These are phyloP conservation scores for Neoascochyta sp. DNA, from an alignment of 2,329 filamentous ascomycete genomes.

Conservation along the genomic window DNA sequence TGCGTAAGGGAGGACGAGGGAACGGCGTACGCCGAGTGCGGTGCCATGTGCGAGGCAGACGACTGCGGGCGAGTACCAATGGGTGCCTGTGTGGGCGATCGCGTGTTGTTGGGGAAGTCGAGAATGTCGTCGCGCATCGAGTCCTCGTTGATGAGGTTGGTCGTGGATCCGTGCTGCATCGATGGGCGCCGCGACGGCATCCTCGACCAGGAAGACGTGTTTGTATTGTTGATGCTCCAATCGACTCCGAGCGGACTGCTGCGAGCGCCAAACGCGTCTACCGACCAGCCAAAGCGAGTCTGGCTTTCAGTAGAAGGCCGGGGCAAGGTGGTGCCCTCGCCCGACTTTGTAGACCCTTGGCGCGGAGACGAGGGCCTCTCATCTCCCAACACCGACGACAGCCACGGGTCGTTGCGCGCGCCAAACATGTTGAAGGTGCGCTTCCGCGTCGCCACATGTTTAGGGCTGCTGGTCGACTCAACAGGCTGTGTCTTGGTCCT, in stretches of 20 bases:
- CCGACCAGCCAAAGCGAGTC: constrained; percentile 37
- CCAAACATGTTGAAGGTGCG: constrained; percentile 51
- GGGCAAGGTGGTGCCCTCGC: constrained; percentile 32
- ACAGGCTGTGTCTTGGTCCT: constrained; percentile 36
- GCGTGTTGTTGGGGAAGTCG: constrained; percentile 49
- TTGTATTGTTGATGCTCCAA: constrained; percentile 36
- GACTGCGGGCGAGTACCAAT: constrained; percentile 76
- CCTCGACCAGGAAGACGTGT: constrained; percentile 61
- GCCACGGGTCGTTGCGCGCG: constrained; percentile 51
- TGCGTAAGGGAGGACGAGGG: too few relatives aligned
- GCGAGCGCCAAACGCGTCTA: constrained; percentile 38
- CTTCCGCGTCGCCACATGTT: constrained; percentile 42
- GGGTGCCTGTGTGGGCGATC: constrained; percentile 56
- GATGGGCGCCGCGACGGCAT: constrained; percentile 78
- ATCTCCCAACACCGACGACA: constrained; percentile 39
- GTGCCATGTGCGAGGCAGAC: constrained; percentile 48
- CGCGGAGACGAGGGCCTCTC: constrained; percentile 53
- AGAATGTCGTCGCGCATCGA: constrained; percentile 48
- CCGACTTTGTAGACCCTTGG: constrained; percentile 64
- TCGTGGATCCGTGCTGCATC: constrained; percentile 70
- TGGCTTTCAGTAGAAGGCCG: constrained; percentile 40
- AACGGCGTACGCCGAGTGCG: constrained; percentile 10
- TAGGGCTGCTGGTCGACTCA: constrained; percentile 33
- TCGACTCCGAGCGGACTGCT: constrained; percentile 44
- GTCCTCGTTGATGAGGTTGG: constrained; percentile 55